Evolutionary conservation across 164 flowering plant genomes (phyloP), one percentile per base, ranked within the genome.

Genomic region (Liriodendron chinense): DNA sequence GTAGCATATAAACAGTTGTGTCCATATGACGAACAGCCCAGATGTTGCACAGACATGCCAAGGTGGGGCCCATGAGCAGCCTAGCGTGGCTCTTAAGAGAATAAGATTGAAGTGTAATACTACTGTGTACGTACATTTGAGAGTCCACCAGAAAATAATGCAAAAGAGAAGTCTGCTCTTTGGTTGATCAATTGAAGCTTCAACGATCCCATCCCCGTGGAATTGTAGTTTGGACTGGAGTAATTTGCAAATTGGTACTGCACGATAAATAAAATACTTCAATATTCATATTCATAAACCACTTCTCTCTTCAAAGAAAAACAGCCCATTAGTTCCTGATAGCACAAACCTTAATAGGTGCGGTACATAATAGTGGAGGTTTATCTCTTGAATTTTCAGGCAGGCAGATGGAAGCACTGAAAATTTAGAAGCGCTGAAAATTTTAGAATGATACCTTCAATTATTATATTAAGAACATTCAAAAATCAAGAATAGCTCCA

Each of bases 311-410:
- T 48, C 25, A 18, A 25, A 14, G 6, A 47, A 18, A 69, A 69
- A 2, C n/a, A 70, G 49, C 5, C 18, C 5, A 26, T 6, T 62
- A 13, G 24, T 13, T 34, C 25, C 43, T 7, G 20, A 13, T 22
- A 7, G 43, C 47, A 67, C 71, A 67, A 34, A 74, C 97, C 98
- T 94, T 94, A 68, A 94, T 87, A 67, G 98, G 98, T 57, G 98
- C 91, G 62, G 97, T 75, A 79, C 97, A 91, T 68, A 92, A 66
- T 9, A 83, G 67, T 25, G 98, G 98, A 61, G 92, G 83, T 75
- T 9, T 12, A 43, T 74, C 87, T 80, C 84, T 81, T 2, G 57
- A 66, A 75, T 83, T 88, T 68, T 89, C 97, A 63, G 85, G 72
- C 7, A 77, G 62, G 80, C 98, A 94, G 20, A 72, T 84, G 4